Base-by-base conservation (phyloP, 176 grass and related monocot species). In the Triticum urartu region DNA sequence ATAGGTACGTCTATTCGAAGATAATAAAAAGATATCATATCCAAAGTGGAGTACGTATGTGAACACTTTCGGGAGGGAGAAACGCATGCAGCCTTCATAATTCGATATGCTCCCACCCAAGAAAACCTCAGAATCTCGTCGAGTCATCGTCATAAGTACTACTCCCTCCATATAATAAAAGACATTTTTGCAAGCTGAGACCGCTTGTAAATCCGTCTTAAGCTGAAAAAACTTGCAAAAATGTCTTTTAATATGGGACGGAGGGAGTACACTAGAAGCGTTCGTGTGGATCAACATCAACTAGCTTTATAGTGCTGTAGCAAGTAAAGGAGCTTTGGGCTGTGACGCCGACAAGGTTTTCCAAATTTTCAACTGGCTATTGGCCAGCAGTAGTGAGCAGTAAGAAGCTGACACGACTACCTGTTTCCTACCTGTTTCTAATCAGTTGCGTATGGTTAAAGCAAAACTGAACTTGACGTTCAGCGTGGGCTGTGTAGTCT, bases 111-210 rank as follows among this genome's bases (percentile, higher is more conserved):
- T 24, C 34, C 66, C 24, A 4, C 11, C 40, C 45, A 75, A 34
- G 24, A 85, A 68, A 80, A 32, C 45, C 32, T 66, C 42, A 74
- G 18, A 59, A 70, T 80, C 74, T 64, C 33, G 42, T 56, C 32
- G 11, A 62, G 66, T 42, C 81, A 13, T 54, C 59, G 30, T 54
- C 54, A 34, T 67, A 15, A 2, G 40, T 54, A 48, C n/a, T 48
- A 48, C 45, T 48, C 12, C 45, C 11, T 47, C 43, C 43, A 4
- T 3, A 3, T 3, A 47, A 47, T 47, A 47, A 12, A 47, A 47
- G 3, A 13, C 3, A 11, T 47, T 13, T 47, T 4, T 47, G 43
- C 43, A 47, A 13, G 43, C 43, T 47, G 43, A 43, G 11, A 43
- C 11, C 11, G 3, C 42, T 43, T 43, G 42, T 11, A 43, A 43